Percentiles rank a stretch among this genome's conserved stretches.
These are phyloP conservation scores for Endocarpon pusillum DNA, from an alignment of 495 filamentous ascomycete species.

Conservation along the genomic window DNA sequence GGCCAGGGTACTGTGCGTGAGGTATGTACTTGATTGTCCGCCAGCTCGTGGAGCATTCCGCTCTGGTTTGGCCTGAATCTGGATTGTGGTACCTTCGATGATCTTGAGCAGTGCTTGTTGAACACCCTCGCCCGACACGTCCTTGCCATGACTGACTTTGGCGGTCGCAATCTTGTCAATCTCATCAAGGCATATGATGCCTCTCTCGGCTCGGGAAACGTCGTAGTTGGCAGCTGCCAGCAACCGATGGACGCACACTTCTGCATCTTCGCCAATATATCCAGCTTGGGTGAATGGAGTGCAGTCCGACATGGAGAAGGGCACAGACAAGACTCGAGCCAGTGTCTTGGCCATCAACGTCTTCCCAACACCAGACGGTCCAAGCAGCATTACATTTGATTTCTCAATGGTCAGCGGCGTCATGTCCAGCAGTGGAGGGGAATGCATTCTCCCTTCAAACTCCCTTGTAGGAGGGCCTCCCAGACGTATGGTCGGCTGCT, in stretches of 20 bases:
- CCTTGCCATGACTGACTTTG: slow-evolving; percentile 52
- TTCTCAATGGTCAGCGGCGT: slow-evolving; percentile 75
- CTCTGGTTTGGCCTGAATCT: slow-evolving; percentile 65
- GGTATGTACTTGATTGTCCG: slow-evolving; percentile 24
- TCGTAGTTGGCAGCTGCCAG: slow-evolving; percentile 84
- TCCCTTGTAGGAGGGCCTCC: slow-evolving; percentile 13
- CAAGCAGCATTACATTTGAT: slow-evolving; percentile 84
- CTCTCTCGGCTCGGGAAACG: slow-evolving; percentile 66
- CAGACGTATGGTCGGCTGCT: slow-evolving; percentile 40
- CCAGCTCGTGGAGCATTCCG: slow-evolving; percentile 33
- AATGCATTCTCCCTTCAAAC: too few species aligned
- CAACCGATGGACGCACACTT: slow-evolving; percentile 78
- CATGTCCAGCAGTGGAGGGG: slow-evolving; percentile 31
- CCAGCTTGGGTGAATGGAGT: slow-evolving; percentile 94
- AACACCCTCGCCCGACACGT: slow-evolving; percentile 84
- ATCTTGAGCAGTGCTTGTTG: slow-evolving; percentile 94
- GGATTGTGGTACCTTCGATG: slow-evolving; percentile 87
- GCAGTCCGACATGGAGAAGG: slow-evolving; percentile 94
- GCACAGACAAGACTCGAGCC: slow-evolving; percentile 67
- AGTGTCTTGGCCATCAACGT: slow-evolving; percentile 84
- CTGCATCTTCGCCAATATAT: slow-evolving; percentile 93
- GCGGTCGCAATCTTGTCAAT: slow-evolving; percentile 86
- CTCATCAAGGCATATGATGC: slow-evolving; percentile 91
- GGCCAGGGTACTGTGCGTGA: slow-evolving; percentile 32
- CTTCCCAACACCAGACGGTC: slow-evolving; percentile 91